Percentiles rank a stretch among this genome's conserved stretches.
Evolutionary conservation across 2,329 filamentous ascomycete species (phyloP).

Genomic region (Fusarium zealandicum): DNA sequence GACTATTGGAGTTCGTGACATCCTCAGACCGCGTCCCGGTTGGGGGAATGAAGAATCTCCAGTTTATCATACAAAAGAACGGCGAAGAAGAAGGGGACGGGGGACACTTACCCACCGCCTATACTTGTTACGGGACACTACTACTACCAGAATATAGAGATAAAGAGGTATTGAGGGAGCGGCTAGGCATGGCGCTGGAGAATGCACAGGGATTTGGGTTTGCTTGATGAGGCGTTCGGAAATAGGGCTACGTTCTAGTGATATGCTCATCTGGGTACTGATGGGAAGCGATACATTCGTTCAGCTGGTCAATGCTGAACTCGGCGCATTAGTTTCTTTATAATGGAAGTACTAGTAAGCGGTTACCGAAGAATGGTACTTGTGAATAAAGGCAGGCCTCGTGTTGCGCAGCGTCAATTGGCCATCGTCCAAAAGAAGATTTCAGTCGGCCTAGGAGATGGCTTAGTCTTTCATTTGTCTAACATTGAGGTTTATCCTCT

Average conservation of each 20-base stretch:
- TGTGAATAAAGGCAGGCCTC: no score
- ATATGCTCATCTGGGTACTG: neutral
- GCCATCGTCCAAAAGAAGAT: no score
- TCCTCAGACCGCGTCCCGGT: conserved; percentile 90
- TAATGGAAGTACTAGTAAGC: conserved; percentile 3
- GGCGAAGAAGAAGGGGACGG: conserved; percentile 64
- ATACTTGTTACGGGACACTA: conserved; percentile 92
- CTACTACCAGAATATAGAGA: conserved; percentile 83
- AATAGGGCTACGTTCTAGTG: neutral
- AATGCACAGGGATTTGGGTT: conserved; percentile 91
- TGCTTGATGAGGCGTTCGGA: conserved; percentile 56
- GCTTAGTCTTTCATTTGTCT: conserved; percentile 78
- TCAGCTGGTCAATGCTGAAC: neutral
- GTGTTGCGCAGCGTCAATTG: no score
- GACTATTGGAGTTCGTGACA: conserved; percentile 91
- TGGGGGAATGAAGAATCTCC: conserved; percentile 80
- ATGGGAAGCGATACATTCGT: neutral
- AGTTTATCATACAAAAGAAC: conserved; percentile 84
- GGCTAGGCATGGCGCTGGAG: conserved; percentile 84
- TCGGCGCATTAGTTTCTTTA: neutral
- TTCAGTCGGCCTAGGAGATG: neutral
- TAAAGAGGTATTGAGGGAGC: conserved; percentile 73
- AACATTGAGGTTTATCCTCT: conserved; percentile 91
- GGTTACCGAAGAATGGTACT: neutral
- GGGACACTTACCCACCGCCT: conserved; percentile 78